Conservation (phyloP, 2,329 filamentous ascomycete genomes). For the Fusarium staphyleae region DNA sequence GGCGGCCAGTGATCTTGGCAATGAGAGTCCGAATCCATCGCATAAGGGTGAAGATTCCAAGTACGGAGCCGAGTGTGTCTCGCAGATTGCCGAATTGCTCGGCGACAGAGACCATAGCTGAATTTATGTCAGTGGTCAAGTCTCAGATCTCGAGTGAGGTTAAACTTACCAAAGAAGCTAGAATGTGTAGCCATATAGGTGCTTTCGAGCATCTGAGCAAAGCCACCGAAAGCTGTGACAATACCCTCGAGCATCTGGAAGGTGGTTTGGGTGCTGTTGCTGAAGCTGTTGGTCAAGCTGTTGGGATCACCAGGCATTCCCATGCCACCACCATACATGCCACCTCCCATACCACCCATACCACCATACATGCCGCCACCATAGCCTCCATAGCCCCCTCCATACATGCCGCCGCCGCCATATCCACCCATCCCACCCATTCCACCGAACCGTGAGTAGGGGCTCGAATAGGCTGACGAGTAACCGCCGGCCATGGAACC, state of each 20-base stretch:
- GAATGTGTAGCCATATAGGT: slow-evolving; percentile 99
- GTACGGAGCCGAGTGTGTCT: slow-evolving; percentile 89
- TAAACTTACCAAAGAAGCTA: slow-evolving; percentile 86
- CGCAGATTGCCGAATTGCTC: slow-evolving; percentile 95
- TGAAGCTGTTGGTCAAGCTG: slow-evolving; percentile 94
- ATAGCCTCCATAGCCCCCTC: slow-evolving; percentile 49
- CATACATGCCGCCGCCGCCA: slow-evolving; percentile 37
- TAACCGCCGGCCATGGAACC: slow-evolving; percentile 54
- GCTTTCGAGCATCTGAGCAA: slow-evolving; percentile 99
- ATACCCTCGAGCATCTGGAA: slow-evolving; percentile 99
- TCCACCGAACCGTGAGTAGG: slow-evolving; percentile 52
- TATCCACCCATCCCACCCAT: slow-evolving; percentile 14
- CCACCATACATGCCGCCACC: slow-evolving; percentile 53
- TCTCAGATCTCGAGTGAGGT: neutral
- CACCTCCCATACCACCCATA: slow-evolving; percentile 51
- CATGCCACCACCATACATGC: slow-evolving; percentile 53
- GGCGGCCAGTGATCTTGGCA: slow-evolving; percentile 90
- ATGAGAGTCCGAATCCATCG: slow-evolving; percentile 92
- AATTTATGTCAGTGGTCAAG: slow-evolving; percentile 10
- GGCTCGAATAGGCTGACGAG: slow-evolving; percentile 50
- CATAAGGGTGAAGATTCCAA: slow-evolving; percentile 95
- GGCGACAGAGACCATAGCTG: slow-evolving; percentile 97
- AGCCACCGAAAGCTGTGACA: slow-evolving; percentile 94
- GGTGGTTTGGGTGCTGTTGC: slow-evolving; percentile 92
- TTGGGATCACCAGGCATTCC: slow-evolving; percentile 80